Evolutionary conservation across 2,329 filamentous ascomycete species (phyloP).

Genomic region (Byssochlamys sp.): DNA sequence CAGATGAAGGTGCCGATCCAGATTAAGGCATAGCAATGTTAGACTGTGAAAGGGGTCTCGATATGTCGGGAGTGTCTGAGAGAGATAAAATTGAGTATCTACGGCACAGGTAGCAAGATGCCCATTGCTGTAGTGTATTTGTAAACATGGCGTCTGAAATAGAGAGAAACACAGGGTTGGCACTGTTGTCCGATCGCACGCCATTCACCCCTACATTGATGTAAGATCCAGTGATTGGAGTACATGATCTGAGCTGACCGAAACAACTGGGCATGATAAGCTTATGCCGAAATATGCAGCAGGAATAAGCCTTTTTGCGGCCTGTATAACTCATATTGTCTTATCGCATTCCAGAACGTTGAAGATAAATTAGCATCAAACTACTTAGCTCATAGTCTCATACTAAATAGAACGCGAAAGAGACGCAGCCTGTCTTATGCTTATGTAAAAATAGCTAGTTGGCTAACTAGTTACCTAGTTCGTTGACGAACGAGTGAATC

Average conservation of each 20-base stretch:
- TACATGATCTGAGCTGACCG: background rate
- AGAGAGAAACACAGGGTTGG: background rate
- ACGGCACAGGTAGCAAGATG: background rate
- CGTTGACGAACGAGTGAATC: too few relatives aligned
- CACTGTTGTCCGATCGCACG: background rate
- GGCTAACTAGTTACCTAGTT: too few relatives aligned
- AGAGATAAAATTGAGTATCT: background rate
- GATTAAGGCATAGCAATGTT: background rate
- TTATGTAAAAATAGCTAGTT: background rate
- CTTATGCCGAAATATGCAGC: background rate
- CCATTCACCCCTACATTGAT: background rate
- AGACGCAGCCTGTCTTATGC: background rate
- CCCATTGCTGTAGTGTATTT: background rate
- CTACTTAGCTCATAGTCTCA: slow-evolving; percentile 1
- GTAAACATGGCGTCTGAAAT: background rate
- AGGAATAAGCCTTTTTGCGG: background rate
- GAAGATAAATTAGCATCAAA: slow-evolving; percentile 16
- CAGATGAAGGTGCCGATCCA: background rate
- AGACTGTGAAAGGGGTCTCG: background rate
- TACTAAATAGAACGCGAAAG: background rate
- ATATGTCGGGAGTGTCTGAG: background rate
- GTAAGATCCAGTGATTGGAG: background rate
- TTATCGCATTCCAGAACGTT: slow-evolving; percentile 1
- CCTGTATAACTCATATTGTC: background rate
- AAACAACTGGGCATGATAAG: background rate